Evolutionary conservation across 2,329 filamentous ascomycete species (phyloP), one percentile per base, ranked within the genome.

Genomic region (Fusarium concolor): DNA sequence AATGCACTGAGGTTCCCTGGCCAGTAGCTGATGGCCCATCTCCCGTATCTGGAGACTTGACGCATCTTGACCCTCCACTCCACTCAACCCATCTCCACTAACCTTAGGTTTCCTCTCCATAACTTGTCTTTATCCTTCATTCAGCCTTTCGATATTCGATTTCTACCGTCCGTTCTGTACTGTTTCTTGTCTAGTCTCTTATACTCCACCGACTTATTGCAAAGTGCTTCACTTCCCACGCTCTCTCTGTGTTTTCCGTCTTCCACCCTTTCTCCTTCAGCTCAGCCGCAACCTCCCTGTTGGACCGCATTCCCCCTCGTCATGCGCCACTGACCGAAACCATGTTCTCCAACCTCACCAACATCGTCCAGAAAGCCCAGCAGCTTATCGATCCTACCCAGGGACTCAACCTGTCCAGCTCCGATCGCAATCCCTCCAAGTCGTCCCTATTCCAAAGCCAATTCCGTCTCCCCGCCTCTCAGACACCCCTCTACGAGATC

Each of bases 401-500:
- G 78, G 90, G 92, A 76, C 84, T 92, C 68, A 88, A 89, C 71
- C 86, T 92, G 62, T 89, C 90, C 71, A 87, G 89, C 75, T 88
- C 90, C 61, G 92, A 96, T 80, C 88, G 87, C 67, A 91, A 93
- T 77, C 94, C 94, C 49, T 95, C 94, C 76, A 98, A 97, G 83
- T 90, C 94, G 56, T 91, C 92, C 51, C 88, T 98, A 61, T 99
- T 98, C 83, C 94, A 96, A 82, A 91, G 92, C 79, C 96, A 99
- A 81, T 99, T 99, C 83, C 93, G 96, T 71, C 90, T 99, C 33
- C 96, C 96, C 44, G 89, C 93, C 76, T 91, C 93, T 38, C 95
- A 99, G 81, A 94, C 92, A 67, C 96, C 96, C 56, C 87, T 98
- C 59, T 94, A 96, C 82, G 96, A 99, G 84, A 97, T 99, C 81